Evolutionary conservation across 805 yeast genomes (phyloP).

Genomic region (Pichia ethanolica): DNA sequence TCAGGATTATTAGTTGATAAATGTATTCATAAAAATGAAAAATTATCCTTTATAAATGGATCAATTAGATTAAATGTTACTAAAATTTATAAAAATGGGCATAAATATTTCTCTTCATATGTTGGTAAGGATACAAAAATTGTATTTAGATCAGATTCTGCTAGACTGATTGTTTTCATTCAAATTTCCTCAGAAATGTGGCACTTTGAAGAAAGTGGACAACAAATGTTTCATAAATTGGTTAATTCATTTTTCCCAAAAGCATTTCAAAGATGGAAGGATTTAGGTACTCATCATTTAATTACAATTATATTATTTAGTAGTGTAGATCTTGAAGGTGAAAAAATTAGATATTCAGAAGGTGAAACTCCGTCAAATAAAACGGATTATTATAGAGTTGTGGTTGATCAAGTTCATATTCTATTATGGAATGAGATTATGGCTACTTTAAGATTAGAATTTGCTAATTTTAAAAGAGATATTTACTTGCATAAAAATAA

Average conservation of each 20-base stretch:
- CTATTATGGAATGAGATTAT: conserved; percentile 87
- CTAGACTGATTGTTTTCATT: conserved; percentile 71
- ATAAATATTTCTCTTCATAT: conserved; percentile 65
- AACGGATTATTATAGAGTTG: conserved; percentile 82
- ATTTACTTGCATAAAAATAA: conserved; percentile 43
- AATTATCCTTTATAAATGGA: conserved; percentile 50
- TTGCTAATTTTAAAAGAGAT: conserved; percentile 72
- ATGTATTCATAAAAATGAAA: conserved; percentile 63
- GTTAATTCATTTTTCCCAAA: conserved; percentile 90
- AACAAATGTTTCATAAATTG: conserved; percentile 84
- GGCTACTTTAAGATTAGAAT: conserved; percentile 79
- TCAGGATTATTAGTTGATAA: conserved; percentile 52
- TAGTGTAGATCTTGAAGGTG: conserved; percentile 53
- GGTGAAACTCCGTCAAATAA: conserved; percentile 67
- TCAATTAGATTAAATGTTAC: conserved; percentile 58
- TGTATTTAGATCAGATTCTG: conserved; percentile 87
- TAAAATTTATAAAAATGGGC: conserved; percentile 59
- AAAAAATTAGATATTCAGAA: conserved; percentile 38
- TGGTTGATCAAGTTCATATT: conserved; percentile 88
- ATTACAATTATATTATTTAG: conserved; percentile 86
- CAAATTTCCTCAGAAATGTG: conserved; percentile 96
- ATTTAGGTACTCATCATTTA: conserved; percentile 79
- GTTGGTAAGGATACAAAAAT: conserved; percentile 68
- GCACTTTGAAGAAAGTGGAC: conserved; percentile 96
- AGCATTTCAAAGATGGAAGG: conserved; percentile 81